Evolutionary conservation across 2,329 filamentous ascomycete species (phyloP).

Genomic region (Purpureocillium lavendulum): DNA sequence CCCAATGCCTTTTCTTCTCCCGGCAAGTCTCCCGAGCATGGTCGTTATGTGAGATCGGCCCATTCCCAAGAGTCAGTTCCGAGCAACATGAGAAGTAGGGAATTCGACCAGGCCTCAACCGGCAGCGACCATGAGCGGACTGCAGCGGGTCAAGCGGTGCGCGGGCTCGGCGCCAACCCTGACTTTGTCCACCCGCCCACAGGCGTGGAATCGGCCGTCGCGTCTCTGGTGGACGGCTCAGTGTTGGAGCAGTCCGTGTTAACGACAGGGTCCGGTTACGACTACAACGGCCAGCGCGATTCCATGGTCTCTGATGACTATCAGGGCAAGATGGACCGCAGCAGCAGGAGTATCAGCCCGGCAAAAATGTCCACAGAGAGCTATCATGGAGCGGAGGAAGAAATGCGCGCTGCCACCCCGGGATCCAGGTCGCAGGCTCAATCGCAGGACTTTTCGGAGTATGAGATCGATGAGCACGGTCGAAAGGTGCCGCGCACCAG

Average conservation of each 20-base stretch:
- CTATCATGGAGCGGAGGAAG: constrained; percentile 28
- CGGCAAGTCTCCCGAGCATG: constrained; percentile 39
- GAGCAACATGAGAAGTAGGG: constrained; percentile 38
- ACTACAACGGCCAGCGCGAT: constrained; percentile 30
- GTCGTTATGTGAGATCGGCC: constrained; percentile 22
- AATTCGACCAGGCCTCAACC: constrained; percentile 41
- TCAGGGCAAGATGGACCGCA: constrained; percentile 16
- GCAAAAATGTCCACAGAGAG: constrained; percentile 32
- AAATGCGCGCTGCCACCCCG: constrained; percentile 29
- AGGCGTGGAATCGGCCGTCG: constrained; percentile 81
- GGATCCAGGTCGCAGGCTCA: constrained; percentile 25
- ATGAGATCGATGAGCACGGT: constrained; percentile 50
- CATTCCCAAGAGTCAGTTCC: constrained; percentile 23
- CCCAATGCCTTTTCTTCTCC: constrained; percentile 53
- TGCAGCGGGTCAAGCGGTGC: constrained; percentile 61
- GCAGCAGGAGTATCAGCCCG: constrained; percentile 28
- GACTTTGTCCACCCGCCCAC: constrained; percentile 64
- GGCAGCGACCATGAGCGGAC: constrained; percentile 54
- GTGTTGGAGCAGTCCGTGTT: constrained; percentile 59
- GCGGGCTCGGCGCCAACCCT: constrained; percentile 63
- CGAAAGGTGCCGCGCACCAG: constrained; percentile 40
- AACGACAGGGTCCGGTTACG: constrained; percentile 47
- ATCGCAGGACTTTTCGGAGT: constrained; percentile 43
- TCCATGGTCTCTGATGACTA: constrained; percentile 28
- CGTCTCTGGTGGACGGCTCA: constrained; percentile 75